These are phyloP conservation scores for Floccularia luteovirens DNA, from an alignment of 768 basidiomycete species.

Conservation along the genomic window DNA sequence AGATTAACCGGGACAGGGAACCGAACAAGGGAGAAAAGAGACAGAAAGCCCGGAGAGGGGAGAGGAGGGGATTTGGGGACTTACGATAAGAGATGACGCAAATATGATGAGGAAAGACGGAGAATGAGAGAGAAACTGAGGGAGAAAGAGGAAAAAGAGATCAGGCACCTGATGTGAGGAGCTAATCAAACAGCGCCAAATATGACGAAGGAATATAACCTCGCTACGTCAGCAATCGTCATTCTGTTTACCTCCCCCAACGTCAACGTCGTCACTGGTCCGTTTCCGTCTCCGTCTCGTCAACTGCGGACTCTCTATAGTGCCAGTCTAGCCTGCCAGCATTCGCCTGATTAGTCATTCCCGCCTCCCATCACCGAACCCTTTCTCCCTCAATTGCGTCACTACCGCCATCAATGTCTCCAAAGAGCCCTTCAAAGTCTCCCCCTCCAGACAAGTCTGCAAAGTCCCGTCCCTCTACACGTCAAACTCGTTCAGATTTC, in stretches of 20 bases:
- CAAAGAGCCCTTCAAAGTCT: conserved; percentile 27
- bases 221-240: conserved; percentile 46
- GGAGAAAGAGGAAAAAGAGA: conserved; percentile 1
- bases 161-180: conserved; percentile 16
- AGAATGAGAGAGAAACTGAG: not conserved
- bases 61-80: conserved; percentile 1
- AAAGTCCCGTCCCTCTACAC: conserved; percentile 15
- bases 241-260: conserved; percentile 27
- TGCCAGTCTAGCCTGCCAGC: conserved; percentile 2
- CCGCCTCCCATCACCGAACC: conserved; percentile 2
- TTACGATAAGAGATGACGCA: conserved; percentile 14
- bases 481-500: conserved; percentile 58
- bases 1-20: too few species aligned
- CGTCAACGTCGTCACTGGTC: conserved; percentile 24
- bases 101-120: conserved; percentile 14
- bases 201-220: conserved; percentile 31
- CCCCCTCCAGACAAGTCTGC: conserved; percentile 11
- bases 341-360: conserved; percentile 5
- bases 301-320: too few species aligned
- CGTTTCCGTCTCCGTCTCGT: conserved; percentile 3
- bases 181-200: conserved; percentile 31
- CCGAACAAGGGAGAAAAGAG: too few species aligned
- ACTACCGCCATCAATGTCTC: too few species aligned
- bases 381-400: conserved; percentile 13
- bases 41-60: too few species aligned